Evolutionary conservation across 805 yeast species (phyloP).

Genomic region (Ogataea thermomethanolica): DNA sequence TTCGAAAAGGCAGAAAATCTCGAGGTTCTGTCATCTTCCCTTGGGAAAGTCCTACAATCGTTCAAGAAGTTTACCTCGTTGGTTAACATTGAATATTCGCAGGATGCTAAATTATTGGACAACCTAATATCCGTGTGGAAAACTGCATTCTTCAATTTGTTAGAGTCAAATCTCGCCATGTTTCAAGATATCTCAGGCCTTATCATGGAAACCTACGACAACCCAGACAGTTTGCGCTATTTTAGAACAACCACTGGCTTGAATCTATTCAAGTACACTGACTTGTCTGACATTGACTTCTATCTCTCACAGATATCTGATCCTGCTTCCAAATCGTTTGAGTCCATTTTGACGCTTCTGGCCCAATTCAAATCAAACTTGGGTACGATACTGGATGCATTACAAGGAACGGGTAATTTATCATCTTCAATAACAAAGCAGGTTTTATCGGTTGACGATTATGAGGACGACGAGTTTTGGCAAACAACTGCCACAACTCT

Average conservation of each 20-base stretch:
- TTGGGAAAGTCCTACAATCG: constrained; percentile 23
- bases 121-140: constrained; percentile 22
- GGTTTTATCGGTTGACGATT: constrained; percentile 35
- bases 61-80: constrained; percentile 33
- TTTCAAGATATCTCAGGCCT: constrained; percentile 20
- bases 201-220: constrained; percentile 17
- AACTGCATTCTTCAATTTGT: constrained; percentile 7
- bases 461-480: constrained; percentile 35
- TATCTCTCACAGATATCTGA: constrained; percentile 19
- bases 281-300: constrained; percentile 21
- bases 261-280: constrained; percentile 21
- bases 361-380: constrained; percentile 19
- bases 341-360: constrained; percentile 16
- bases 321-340: constrained; percentile 15
- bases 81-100: constrained; percentile 16
- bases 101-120: constrained; percentile 13
- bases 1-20: constrained; percentile 15
- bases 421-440: constrained; percentile 26
- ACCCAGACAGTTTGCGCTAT: constrained; percentile 8
- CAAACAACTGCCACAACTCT: constrained; percentile 9
- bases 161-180: constrained; percentile 16
- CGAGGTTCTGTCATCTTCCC: constrained; percentile 15
- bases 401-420: constrained; percentile 21
- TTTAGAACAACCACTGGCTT: constrained; percentile 17
- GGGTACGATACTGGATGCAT: constrained; percentile 14